phyloP scores from a whole-genome alignment of 164 flowering plant species.

The Kalanchoe fedtschenkoi region DNA sequence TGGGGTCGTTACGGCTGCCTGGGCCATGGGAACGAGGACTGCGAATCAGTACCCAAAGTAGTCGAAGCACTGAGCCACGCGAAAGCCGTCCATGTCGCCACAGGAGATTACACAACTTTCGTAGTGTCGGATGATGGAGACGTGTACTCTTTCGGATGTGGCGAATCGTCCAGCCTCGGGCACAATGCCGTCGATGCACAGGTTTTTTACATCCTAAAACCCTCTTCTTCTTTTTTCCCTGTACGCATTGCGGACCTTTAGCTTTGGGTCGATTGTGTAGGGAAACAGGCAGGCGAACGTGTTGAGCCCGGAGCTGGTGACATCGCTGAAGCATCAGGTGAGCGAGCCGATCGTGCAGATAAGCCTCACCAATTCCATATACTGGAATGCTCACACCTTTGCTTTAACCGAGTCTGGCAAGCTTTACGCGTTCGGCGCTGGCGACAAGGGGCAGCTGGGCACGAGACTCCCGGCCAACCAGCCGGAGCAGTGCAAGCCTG shows the following conservation, averaged over 20 bases:
- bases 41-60: conserved; percentile 85
- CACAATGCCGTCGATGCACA: conserved; percentile 40
- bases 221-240: no score
- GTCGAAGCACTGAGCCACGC: conserved; percentile 62
- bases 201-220: not conserved
- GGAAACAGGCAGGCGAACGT: conserved; percentile 68
- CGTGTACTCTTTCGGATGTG: conserved; percentile 96
- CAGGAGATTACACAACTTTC: conserved; percentile 97
- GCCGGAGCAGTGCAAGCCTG: conserved; percentile 68
- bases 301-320: conserved; percentile 67
- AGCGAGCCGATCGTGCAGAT: conserved; percentile 83
- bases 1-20: conserved; percentile 99
- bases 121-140: conserved; percentile 87
- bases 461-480: conserved; percentile 51
- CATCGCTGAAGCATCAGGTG: conserved; percentile 61
- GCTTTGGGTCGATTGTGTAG: conserved; percentile 20
- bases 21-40: conserved; percentile 95
- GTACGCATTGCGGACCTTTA: no score
- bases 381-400: conserved; percentile 97
- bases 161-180: conserved; percentile 96
- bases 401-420: conserved; percentile 86
- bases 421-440: conserved; percentile 89
- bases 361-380: conserved; percentile 90
- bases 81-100: conserved; percentile 91
- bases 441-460: conserved; percentile 97